Percentiles rank a stretch among this genome's conserved stretches.
These are phyloP conservation scores for Hanseniaspora singularis DNA, from an alignment of 805 yeast genomes.

Conservation along the genomic window DNA sequence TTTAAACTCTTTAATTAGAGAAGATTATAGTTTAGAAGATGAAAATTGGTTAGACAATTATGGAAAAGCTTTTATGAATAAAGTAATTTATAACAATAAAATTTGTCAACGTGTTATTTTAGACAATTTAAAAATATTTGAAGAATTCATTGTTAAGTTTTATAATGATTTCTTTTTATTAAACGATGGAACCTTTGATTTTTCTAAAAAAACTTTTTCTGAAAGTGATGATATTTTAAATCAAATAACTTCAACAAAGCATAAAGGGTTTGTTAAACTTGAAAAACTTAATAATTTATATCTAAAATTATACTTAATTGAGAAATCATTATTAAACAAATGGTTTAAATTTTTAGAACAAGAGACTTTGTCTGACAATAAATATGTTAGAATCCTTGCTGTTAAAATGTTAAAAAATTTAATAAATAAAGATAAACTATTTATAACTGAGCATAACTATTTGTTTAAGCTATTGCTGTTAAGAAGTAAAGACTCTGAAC, in stretches of 20 bases:
- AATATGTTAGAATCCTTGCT: constrained; percentile 9
- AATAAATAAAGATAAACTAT: not conserved
- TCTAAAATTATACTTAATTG: constrained; percentile 1
- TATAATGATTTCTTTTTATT: constrained; percentile 8
- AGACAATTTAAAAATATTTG: not conserved
- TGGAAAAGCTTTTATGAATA: constrained; percentile 12
- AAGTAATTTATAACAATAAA: constrained; percentile 9
- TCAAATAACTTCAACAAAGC: constrained; percentile 8
- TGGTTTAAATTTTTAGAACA: constrained; percentile 6
- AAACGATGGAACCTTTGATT: constrained; percentile 14
- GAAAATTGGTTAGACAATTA: constrained; percentile 5
- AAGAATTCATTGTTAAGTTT: constrained; percentile 4
- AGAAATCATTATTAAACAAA: constrained; percentile 1
- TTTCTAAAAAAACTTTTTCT: not conserved
- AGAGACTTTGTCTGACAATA: constrained; percentile 5
- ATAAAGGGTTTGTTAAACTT: constrained; percentile 8
- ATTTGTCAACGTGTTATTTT: constrained; percentile 5
- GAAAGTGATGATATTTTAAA: not conserved
- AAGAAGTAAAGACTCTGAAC: constrained; percentile 13
- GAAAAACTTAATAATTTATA: constrained; percentile 7
- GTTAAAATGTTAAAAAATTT: constrained; percentile 7
- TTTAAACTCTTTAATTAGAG: constrained; percentile 2
- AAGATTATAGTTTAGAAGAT: not conserved
- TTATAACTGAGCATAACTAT: not conserved
- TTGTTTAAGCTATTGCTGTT: constrained; percentile 4